Evolutionary conservation across 306 rosid species (phyloP).

Genomic region (Alnus glutinosa): DNA sequence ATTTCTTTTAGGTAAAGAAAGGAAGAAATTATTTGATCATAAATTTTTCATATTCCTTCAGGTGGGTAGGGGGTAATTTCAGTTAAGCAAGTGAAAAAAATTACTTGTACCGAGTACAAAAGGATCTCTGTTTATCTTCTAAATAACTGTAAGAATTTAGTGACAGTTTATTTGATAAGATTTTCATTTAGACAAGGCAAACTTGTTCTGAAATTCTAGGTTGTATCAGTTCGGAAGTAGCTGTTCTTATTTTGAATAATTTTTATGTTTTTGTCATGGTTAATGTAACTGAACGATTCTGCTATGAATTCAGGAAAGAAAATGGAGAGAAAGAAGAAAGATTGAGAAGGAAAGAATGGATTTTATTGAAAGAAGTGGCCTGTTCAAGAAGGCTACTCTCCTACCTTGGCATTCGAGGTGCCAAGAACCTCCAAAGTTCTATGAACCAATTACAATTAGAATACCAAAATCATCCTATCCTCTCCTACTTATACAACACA

Average conservation of each 20-base stretch:
- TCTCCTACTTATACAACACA: too few species aligned
- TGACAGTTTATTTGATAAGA: neutral
- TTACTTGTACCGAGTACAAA: neutral
- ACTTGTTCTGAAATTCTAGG: neutral
- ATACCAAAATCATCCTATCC: too few species aligned
- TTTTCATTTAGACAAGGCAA: neutral
- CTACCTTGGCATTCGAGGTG: too few species aligned
- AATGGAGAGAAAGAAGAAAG: too few species aligned
- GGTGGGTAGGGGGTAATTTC: neutral
- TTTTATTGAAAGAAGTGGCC: too few species aligned
- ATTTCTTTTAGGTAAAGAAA: neutral
- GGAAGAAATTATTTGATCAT: neutral
- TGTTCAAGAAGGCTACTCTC: too few species aligned
- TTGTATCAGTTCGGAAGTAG: neutral
- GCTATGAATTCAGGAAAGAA: too few species aligned
- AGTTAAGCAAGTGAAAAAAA: neutral
- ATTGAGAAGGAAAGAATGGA: too few species aligned
- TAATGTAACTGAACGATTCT: neutral
- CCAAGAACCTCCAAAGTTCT: too few species aligned
- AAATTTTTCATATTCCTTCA: neutral
- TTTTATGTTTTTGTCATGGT: neutral
- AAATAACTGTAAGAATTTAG: neutral
- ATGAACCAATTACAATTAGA: too few species aligned
- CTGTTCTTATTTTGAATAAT: neutral
- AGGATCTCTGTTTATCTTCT: neutral